These are phyloP conservation scores for Macadamia integrifolia DNA, from an alignment of 164 flowering plant species.

Conservation along the genomic window DNA sequence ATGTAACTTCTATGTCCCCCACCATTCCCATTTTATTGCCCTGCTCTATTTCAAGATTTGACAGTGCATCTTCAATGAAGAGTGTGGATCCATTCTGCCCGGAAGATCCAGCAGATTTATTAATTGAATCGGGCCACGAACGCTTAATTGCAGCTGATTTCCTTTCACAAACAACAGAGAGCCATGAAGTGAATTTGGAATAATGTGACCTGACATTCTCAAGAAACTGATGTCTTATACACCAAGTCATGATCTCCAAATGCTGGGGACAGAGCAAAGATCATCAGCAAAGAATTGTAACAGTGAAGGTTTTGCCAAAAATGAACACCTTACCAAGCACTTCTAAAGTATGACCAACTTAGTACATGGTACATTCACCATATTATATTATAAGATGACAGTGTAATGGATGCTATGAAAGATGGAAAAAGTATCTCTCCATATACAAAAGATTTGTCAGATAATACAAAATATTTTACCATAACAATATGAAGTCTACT, in stretches of 20 bases:
- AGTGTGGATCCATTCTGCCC: constrained; percentile 48
- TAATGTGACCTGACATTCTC: constrained; percentile 55
- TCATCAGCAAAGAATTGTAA: background rate
- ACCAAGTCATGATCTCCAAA: constrained; percentile 87
- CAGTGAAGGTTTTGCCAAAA: background rate
- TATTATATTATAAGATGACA: too few relatives aligned
- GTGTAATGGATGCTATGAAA: too few relatives aligned
- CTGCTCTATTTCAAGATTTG: constrained; percentile 62
- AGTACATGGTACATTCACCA: background rate
- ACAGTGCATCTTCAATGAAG: constrained; percentile 93
- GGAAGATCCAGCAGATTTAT: constrained; percentile 32
- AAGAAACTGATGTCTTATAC: constrained; percentile 71
- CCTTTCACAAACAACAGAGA: constrained; percentile 49
- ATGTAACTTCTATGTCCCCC: constrained; percentile 39
- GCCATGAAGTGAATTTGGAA: constrained; percentile 47
- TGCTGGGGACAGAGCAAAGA: constrained; percentile 47
- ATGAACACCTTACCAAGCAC: background rate
- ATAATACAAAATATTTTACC: too few relatives aligned
- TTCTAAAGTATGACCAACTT: background rate
- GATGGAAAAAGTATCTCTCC: too few relatives aligned
- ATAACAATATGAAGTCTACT: too few relatives aligned
- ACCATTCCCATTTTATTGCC: constrained; percentile 23
- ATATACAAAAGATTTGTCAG: too few relatives aligned
- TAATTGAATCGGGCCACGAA: constrained; percentile 67
- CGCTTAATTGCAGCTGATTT: constrained; percentile 70